Percentiles rank a stretch among this genome's conserved stretches.
Conservation (phyloP, 306 rosid genomes). For the Dalbergia oliveri region DNA sequence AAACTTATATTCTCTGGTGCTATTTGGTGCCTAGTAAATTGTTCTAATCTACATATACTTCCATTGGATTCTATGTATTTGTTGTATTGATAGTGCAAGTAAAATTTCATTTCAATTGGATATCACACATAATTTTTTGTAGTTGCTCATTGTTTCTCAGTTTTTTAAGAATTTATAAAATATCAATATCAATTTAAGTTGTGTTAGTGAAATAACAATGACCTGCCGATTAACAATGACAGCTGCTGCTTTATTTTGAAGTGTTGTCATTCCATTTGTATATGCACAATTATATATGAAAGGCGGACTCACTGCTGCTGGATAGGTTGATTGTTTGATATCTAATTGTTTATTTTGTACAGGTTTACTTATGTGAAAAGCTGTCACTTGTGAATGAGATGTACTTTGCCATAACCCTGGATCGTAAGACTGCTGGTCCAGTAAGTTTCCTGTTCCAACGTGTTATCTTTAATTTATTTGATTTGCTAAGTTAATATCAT, state of each 20-base stretch:
- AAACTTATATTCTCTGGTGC: neutral
- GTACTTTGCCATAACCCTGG: constrained; percentile 98
- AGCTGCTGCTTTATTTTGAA: constrained; percentile 19
- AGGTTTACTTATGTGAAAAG: constrained; percentile 92
- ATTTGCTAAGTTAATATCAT: constrained; percentile 6
- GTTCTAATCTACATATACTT: neutral
- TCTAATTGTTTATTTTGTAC: constrained; percentile 49
- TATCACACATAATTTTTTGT: neutral
- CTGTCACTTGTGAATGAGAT: constrained; percentile 93
- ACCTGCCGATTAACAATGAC: neutral
- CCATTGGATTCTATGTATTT: constrained; percentile 4
- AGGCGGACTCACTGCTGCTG: constrained; percentile 14
- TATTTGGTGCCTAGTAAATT: constrained; percentile 3
- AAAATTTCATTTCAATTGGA: constrained; percentile 19
- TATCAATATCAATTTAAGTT: neutral
- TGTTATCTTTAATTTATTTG: constrained; percentile 29
- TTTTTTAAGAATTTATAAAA: constrained; percentile 4
- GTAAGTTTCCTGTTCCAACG: constrained; percentile 65
- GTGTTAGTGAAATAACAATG: neutral
- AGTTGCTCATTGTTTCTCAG: no score
- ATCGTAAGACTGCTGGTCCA: constrained; percentile 91
- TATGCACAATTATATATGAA: constrained; percentile 5
- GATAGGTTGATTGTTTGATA: constrained; percentile 7
- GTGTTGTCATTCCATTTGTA: constrained; percentile 19
- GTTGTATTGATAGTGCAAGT: constrained; percentile 32